These are phyloP conservation scores for Apiotrichum mycotoxinovorans DNA, from an alignment of 1,284 basidiomycete genomes.

Conservation along the genomic window DNA sequence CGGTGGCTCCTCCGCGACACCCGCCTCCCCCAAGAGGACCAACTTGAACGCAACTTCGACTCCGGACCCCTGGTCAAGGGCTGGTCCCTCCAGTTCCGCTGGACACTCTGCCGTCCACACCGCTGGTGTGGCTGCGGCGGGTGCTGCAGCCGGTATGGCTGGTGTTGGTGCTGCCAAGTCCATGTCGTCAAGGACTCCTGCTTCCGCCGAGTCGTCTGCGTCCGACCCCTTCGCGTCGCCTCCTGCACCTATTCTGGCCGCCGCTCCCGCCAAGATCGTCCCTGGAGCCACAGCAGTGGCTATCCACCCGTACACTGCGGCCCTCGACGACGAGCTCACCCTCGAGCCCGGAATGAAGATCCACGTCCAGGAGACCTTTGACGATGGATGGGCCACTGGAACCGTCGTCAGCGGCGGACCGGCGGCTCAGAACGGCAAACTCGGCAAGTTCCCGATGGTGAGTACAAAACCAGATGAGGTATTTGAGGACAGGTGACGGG, in stretches of 20 bases:
- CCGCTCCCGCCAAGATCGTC: background rate
- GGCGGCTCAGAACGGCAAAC: slow-evolving; percentile 26
- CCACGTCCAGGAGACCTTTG: slow-evolving; percentile 40
- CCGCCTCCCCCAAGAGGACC: background rate
- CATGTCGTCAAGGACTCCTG: no score
- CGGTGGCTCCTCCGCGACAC: no score
- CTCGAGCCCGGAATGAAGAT: slow-evolving; percentile 46
- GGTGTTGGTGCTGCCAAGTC: slow-evolving; percentile 3
- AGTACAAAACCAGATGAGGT: background rate
- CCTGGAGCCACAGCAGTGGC: slow-evolving; percentile 5
- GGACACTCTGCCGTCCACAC: no score
- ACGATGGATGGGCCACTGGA: slow-evolving; percentile 49
- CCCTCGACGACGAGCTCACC: slow-evolving; percentile 47
- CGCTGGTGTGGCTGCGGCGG: slow-evolving; percentile 9
- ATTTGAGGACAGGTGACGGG: no score
- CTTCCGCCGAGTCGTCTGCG: background rate
- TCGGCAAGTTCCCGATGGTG: slow-evolving; percentile 41
- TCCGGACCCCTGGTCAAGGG: no score
- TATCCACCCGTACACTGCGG: slow-evolving; percentile 33
- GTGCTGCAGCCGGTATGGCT: slow-evolving; percentile 1
- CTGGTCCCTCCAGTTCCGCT: no score
- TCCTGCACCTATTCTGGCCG: background rate
- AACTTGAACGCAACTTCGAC: background rate
- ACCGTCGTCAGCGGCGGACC: slow-evolving; percentile 32
- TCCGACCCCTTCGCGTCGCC: background rate